Conservation (phyloP, 2,329 filamentous ascomycete species). For the Claviceps purpurea region DNA sequence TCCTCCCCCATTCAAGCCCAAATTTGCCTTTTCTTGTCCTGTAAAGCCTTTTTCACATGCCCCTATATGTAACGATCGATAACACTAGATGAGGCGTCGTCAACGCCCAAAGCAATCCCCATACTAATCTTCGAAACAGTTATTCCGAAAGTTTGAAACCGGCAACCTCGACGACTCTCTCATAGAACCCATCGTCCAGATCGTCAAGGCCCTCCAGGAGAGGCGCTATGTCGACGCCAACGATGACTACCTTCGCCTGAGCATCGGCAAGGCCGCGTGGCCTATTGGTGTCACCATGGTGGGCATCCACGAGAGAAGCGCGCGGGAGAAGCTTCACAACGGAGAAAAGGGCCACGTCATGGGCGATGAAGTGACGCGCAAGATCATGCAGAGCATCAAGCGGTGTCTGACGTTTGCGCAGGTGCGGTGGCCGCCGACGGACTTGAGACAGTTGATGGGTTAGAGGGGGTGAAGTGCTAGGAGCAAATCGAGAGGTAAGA, state of each 20-base stretch:
- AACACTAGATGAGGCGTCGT: not conserved
- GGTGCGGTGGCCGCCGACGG: slow-evolving; percentile 87
- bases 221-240: slow-evolving; percentile 92
- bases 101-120: not conserved
- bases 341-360: slow-evolving; percentile 86
- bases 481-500: too few relatives aligned
- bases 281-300: slow-evolving; percentile 99
- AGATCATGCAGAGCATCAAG: slow-evolving; percentile 97
- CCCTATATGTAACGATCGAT: not conserved
- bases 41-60: not conserved
- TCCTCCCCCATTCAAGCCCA: not conserved
- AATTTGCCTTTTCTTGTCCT: too few relatives aligned
- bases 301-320: slow-evolving; percentile 94
- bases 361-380: slow-evolving; percentile 89
- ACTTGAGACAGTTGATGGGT: slow-evolving; percentile 90
- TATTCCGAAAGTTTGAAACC: slow-evolving; percentile 83
- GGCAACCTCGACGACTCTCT: slow-evolving; percentile 66
- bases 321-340: slow-evolving; percentile 87
- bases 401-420: slow-evolving; percentile 92
- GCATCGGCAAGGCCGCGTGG: slow-evolving; percentile 95
- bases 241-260: slow-evolving; percentile 82
- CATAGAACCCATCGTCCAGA: slow-evolving; percentile 74
- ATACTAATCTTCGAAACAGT: slow-evolving; percentile 18
- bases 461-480: slow-evolving; percentile 7
- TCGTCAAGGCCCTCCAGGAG: slow-evolving; percentile 81